Conservation (phyloP, 768 basidiomycete species). For the Lanmaoa pseudosensibilis region DNA sequence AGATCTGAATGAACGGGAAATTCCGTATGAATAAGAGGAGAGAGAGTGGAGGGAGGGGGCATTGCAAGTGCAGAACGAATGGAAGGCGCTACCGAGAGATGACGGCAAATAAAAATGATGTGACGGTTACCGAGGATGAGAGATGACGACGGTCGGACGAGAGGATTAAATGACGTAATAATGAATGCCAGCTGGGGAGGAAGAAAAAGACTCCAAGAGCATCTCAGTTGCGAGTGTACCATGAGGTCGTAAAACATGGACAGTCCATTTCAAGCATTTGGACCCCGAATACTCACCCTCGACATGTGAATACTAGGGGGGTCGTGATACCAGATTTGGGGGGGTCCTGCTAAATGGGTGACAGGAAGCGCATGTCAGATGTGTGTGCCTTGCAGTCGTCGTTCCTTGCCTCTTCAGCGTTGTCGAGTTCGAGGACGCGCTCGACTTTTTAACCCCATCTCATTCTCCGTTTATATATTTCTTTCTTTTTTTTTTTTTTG, state of each 20-base stretch:
- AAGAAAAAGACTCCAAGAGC: no score
- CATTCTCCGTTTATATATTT: not conserved
- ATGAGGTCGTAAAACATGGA: conserved; percentile 22
- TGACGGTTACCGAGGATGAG: conserved; percentile 15
- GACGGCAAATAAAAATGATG: not conserved
- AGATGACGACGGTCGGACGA: not conserved
- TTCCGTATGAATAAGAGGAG: no score
- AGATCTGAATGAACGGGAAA: not conserved
- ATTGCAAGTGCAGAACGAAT: no score
- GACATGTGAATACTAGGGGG: conserved; percentile 32
- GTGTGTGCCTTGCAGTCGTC: conserved; percentile 14
- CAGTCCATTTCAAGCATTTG: not conserved
- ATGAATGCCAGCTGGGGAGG: no score
- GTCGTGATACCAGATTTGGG: conserved; percentile 9
- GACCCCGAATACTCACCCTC: conserved; percentile 15
- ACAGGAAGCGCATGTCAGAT: not conserved
- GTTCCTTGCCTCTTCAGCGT: conserved; percentile 21
- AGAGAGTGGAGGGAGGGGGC: not conserved
- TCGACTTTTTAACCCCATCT: conserved; percentile 1
- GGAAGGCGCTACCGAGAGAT: conserved; percentile 20
- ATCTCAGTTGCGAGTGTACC: not conserved
- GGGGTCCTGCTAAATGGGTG: conserved; percentile 17
- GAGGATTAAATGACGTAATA: conserved; percentile 7
- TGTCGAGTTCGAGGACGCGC: conserved; percentile 3
- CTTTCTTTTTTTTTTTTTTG: not conserved